phyloP scores from a whole-genome alignment of 306 rosid genomes.

The Canavalia ensiformis region DNA sequence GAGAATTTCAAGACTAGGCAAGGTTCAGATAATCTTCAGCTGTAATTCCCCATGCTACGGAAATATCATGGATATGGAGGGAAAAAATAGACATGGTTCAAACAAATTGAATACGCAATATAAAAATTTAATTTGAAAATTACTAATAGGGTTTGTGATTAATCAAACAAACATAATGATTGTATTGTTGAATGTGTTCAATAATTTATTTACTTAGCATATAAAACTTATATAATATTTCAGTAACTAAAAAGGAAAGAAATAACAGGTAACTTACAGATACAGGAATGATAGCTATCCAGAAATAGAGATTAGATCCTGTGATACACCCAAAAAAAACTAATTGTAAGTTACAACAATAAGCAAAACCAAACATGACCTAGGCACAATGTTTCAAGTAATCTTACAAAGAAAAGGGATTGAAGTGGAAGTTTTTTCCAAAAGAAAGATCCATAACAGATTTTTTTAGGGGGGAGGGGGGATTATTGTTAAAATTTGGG shows the following conservation, averaged over 20 bases:
- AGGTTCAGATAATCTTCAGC: conserved; percentile 11
- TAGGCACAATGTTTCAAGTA: conserved; percentile 23
- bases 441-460: background rate
- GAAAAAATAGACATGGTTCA: background rate
- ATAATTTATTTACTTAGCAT: background rate
- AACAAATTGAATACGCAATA: background rate
- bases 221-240: background rate
- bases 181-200: background rate
- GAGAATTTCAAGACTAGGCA: conserved; percentile 35
- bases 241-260: conserved; percentile 10
- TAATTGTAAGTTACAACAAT: conserved; percentile 41
- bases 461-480: background rate
- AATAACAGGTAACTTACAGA: conserved; percentile 63
- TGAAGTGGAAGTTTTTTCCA: conserved; percentile 22
- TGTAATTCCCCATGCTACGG: background rate
- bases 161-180: conserved; percentile 24
- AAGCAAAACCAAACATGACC: conserved; percentile 38
- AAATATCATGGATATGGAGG: background rate
- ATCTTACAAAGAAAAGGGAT: conserved; percentile 22
- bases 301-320: conserved; percentile 97
- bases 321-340: conserved; percentile 42
- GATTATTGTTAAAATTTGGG: conserved; percentile 1
- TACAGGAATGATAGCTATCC: conserved; percentile 94
- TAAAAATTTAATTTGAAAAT: background rate
- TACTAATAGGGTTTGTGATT: background rate